Conservation (phyloP, 306 rosid species). For the Pueraria montana region DNA sequence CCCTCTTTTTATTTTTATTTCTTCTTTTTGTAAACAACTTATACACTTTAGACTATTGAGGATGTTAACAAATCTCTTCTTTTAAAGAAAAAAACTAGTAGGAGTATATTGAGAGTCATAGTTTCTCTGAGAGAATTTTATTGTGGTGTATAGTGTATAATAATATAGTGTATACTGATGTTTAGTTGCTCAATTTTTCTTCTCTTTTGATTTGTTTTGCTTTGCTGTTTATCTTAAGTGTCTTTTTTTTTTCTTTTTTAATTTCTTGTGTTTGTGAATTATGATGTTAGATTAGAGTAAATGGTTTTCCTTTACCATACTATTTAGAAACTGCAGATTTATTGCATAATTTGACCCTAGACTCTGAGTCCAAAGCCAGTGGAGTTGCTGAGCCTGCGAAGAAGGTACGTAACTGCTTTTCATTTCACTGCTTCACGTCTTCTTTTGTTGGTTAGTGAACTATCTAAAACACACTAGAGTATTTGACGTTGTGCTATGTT, state of each 20-base stretch:
- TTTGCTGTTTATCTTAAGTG: not conserved
- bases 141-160: not conserved
- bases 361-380: slow-evolving; percentile 51
- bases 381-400: slow-evolving; percentile 48
- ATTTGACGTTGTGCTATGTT: not conserved
- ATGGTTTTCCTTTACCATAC: slow-evolving; percentile 30
- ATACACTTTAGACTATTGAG: not conserved
- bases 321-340: slow-evolving; percentile 39
- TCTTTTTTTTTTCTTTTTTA: slow-evolving; percentile 4
- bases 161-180: not conserved
- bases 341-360: slow-evolving; percentile 57
- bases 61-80: not conserved
- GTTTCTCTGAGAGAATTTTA: not conserved
- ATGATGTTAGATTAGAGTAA: not conserved
- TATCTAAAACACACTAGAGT: not conserved
- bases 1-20: not conserved
- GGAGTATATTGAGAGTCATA: not conserved
- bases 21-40: not conserved
- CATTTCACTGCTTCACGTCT: not conserved
- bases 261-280: not conserved
- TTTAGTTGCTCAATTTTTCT: not conserved
- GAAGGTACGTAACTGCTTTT: slow-evolving; percentile 45
- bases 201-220: not conserved
- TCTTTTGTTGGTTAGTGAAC: not conserved
- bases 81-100: not conserved